These are phyloP conservation scores for Candida silvatica DNA, from an alignment of 805 yeast species.

Conservation along the genomic window DNA sequence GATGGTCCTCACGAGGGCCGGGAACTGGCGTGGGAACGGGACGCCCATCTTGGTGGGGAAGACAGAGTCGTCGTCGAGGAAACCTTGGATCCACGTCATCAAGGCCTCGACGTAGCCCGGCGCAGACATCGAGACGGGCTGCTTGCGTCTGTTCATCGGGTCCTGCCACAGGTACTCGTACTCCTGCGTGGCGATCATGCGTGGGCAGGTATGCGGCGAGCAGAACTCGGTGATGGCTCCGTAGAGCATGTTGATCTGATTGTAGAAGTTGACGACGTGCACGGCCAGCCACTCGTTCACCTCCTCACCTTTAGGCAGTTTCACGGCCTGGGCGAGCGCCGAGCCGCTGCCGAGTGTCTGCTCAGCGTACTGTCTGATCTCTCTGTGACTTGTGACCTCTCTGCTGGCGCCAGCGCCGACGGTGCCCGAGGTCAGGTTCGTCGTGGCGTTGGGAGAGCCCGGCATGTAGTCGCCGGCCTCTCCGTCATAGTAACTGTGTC, in stretches of 20 bases:
- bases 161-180: constrained; percentile 98
- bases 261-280: constrained; percentile 94
- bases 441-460: no score
- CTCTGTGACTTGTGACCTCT: constrained; percentile 41
- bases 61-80: constrained; percentile 80
- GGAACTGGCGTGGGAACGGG: constrained; percentile 85
- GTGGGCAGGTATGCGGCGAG: constrained; percentile 88
- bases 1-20: constrained; percentile 71
- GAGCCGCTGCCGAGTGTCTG: constrained; percentile 92
- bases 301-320: constrained; percentile 88
- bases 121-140: constrained; percentile 85
- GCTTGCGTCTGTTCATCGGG: constrained; percentile 41
- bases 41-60: constrained; percentile 89
- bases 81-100: constrained; percentile 93
- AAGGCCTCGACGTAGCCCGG: constrained; percentile 91
- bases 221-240: constrained; percentile 96
- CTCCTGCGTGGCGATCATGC: constrained; percentile 97
- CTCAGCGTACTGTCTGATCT: constrained; percentile 83
- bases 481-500: constrained; percentile 4
- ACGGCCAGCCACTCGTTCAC: constrained; percentile 93
- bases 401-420: constrained; percentile 9
- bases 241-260: constrained; percentile 92
- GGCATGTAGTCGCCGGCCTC: constrained; percentile 6
- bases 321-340: constrained; percentile 86
- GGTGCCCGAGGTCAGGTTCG: not conserved